These are phyloP conservation scores for Casuarina glauca DNA, from an alignment of 306 rosid species.

Conservation along the genomic window DNA sequence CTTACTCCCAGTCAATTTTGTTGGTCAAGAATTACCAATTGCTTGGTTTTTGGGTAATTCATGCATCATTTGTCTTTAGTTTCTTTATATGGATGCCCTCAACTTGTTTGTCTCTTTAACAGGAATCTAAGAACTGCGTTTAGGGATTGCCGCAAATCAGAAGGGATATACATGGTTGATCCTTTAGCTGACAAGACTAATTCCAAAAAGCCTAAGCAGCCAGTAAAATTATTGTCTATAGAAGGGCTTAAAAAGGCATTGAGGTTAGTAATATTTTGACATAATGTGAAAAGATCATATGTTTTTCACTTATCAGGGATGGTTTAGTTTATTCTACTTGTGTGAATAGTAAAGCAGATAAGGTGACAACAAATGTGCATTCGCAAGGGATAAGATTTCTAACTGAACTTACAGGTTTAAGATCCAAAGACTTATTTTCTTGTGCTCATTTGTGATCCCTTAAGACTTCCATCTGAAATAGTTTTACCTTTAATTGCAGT, in stretches of 20 bases:
- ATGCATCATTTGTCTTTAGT: constrained; percentile 18
- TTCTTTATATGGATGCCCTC: constrained; percentile 9
- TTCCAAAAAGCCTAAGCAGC: constrained; percentile 42
- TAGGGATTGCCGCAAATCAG: constrained; percentile 55
- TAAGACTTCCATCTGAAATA: constrained; percentile 28
- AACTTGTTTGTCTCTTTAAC: constrained; percentile 27
- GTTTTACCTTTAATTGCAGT: constrained; percentile 47
- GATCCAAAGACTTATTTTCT: constrained; percentile 8
- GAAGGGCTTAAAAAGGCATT: constrained; percentile 79
- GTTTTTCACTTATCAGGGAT: not conserved
- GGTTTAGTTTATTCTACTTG: constrained; percentile 20
- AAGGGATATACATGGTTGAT: constrained; percentile 85
- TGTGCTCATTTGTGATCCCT: constrained; percentile 9
- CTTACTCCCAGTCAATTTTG: constrained; percentile 1
- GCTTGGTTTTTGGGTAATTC: not conserved
- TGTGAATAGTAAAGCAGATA: constrained; percentile 71
- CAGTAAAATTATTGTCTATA: constrained; percentile 67
- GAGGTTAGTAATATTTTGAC: constrained; percentile 56
- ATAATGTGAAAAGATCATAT: not conserved
- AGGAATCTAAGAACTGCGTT: constrained; percentile 80
- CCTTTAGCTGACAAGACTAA: constrained; percentile 56
- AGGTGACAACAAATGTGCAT: constrained; percentile 74
- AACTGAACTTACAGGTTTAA: constrained; percentile 69
- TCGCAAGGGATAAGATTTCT: constrained; percentile 95
- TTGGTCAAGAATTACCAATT: not conserved